These are phyloP conservation scores for Ophiosphaerella herpotricha DNA, from an alignment of 2,329 filamentous ascomycete species.

Conservation along the genomic window DNA sequence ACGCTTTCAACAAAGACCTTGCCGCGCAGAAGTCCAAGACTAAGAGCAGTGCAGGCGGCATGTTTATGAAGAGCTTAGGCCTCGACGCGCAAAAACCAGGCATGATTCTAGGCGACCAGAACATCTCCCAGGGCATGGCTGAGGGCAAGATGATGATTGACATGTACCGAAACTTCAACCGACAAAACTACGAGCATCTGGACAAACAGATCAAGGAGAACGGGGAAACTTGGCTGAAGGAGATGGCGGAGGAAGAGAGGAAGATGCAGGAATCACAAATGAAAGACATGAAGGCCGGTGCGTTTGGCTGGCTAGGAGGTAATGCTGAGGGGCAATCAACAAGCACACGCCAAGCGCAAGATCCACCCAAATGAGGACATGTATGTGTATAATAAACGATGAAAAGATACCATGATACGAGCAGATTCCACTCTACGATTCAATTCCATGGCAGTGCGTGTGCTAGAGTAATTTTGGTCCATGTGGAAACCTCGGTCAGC, in stretches of 20 bases:
- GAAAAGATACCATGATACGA: conserved; percentile 1
- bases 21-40: conserved; percentile 68
- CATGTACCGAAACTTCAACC: conserved; percentile 87
- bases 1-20: conserved; percentile 81
- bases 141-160: conserved; percentile 98
- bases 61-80: conserved; percentile 74
- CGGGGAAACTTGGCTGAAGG: conserved; percentile 93
- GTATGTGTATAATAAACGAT: not conserved
- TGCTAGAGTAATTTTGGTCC: too few relatives aligned
- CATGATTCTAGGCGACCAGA: conserved; percentile 57
- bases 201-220: conserved; percentile 92
- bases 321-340: conserved; percentile 12
- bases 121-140: conserved; percentile 74
- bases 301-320: conserved; percentile 38
- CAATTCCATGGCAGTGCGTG: not conserved
- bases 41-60: conserved; percentile 66
- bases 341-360: conserved; percentile 19
- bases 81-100: conserved; percentile 68
- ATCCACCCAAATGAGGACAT: conserved; percentile 12
- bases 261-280: conserved; percentile 88
- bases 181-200: conserved; percentile 84
- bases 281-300: conserved; percentile 77
- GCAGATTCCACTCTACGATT: conserved; percentile 1
- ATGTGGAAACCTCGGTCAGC: conserved; percentile 7
- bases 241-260: conserved; percentile 87